Evolutionary conservation across 2,329 filamentous ascomycete species (phyloP).

Genomic region (Coniochaeta sp.): DNA sequence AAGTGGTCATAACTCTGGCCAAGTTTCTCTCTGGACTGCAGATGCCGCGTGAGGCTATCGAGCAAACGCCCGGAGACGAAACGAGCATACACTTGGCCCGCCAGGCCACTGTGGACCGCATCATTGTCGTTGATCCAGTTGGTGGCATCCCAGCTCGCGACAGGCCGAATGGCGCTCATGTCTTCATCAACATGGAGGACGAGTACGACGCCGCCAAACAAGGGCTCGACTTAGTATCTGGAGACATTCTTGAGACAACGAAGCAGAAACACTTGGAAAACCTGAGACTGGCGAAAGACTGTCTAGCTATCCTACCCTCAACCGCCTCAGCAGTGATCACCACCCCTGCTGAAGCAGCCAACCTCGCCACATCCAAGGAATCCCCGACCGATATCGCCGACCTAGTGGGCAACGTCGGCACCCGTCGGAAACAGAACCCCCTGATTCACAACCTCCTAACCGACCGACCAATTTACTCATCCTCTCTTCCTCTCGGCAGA

Average conservation of each 20-base stretch:
- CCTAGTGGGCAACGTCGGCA: conserved; percentile 46
- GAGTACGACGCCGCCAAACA: conserved; percentile 67
- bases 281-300: conserved; percentile 61
- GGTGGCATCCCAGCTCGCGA: conserved; percentile 73
- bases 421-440: conserved; percentile 61
- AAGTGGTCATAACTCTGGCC: conserved; percentile 70
- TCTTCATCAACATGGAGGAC: conserved; percentile 91
- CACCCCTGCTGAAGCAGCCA: conserved; percentile 76
- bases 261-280: conserved; percentile 56
- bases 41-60: conserved; percentile 19
- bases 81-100: conserved; percentile 28
- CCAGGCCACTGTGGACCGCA: conserved; percentile 64
- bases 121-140: conserved; percentile 82
- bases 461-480: conserved; percentile 87
- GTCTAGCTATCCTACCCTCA: conserved; percentile 70
- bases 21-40: conserved; percentile 67
- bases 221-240: conserved; percentile 38
- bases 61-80: conserved; percentile 31
- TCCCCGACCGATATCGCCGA: conserved; percentile 30
- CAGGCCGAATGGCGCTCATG: conserved; percentile 57
- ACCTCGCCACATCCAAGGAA: conserved; percentile 29
- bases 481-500: conserved; percentile 73
- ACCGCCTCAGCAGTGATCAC: conserved; percentile 85
- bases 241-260: conserved; percentile 12
- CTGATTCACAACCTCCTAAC: conserved; percentile 94